Evolutionary conservation across 139 green algal genomes (phyloP).

Genomic region (Chlorella ohadii): DNA sequence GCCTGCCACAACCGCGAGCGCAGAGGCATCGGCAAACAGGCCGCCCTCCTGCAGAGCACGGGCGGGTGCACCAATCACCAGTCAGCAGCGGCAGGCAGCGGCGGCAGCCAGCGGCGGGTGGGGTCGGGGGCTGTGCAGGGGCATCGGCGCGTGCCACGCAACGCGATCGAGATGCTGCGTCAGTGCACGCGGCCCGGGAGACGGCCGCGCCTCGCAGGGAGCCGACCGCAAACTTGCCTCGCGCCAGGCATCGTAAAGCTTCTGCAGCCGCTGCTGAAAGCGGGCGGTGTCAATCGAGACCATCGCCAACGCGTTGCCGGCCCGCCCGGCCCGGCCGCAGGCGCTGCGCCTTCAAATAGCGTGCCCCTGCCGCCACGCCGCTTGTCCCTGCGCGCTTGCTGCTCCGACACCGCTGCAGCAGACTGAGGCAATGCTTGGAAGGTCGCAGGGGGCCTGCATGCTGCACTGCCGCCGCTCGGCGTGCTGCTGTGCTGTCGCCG

Average conservation of each 20-base stretch:
- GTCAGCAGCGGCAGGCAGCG: background rate
- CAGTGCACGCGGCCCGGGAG: no score
- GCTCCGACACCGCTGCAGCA: no score
- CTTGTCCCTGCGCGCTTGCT: no score
- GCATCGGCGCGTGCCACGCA: no score
- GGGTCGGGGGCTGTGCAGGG: no score
- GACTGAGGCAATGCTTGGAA: no score
- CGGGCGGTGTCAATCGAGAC: conserved; percentile 59
- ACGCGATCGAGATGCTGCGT: background rate
- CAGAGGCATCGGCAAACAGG: conserved; percentile 27
- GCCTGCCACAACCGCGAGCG: conserved; percentile 61
- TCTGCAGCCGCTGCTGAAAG: conserved; percentile 66
- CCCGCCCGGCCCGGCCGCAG: background rate
- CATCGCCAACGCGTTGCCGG: background rate
- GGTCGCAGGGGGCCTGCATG: no score
- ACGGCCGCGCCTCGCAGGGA: no score
- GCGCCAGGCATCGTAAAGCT: conserved; percentile 74
- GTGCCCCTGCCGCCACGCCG: background rate
- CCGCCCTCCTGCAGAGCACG: background rate
- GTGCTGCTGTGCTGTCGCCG: background rate
- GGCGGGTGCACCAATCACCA: no score
- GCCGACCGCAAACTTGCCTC: conserved; percentile 6
- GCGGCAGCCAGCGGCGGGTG: no score
- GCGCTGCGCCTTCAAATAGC: background rate
- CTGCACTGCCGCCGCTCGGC: no score